Percentiles rank a stretch among this genome's conserved stretches.
Evolutionary conservation across 768 basidiomycete species (phyloP).

Genomic region (Boletus subparvulus): DNA sequence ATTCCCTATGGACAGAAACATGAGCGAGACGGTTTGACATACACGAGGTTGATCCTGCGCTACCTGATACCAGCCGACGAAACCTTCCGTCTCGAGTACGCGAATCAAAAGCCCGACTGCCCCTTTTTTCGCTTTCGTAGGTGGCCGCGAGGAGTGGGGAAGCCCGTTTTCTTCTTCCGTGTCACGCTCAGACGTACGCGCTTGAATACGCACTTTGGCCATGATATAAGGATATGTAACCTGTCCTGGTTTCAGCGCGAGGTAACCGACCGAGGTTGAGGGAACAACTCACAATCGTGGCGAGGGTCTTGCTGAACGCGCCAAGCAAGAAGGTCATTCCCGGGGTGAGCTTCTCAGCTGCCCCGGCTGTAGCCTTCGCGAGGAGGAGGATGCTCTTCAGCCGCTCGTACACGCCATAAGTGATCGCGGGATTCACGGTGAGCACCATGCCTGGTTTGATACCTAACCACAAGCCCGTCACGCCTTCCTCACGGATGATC

Average conservation of each 20-base stretch:
- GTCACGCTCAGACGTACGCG: constrained; percentile 60
- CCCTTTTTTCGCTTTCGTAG: constrained; percentile 51
- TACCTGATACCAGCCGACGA: constrained; percentile 95
- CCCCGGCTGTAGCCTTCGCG: constrained; percentile 46
- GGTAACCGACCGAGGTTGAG: no score
- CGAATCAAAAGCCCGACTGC: constrained; percentile 74
- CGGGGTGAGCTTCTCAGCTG: constrained; percentile 66
- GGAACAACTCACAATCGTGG: constrained; percentile 72
- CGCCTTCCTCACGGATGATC: constrained; percentile 86
- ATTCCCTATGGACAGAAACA: constrained; percentile 65
- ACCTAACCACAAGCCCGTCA: constrained; percentile 89
- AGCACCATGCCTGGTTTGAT: constrained; percentile 91
- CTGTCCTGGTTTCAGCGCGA: constrained; percentile 37
- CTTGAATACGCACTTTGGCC: constrained; percentile 96
- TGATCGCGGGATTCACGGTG: constrained; percentile 96
- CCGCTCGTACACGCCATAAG: constrained; percentile 92
- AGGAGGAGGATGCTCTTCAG: constrained; percentile 73
- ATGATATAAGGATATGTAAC: constrained; percentile 95
- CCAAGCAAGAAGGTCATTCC: constrained; percentile 83
- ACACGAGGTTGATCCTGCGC: background rate
- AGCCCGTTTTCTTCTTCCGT: constrained; percentile 30
- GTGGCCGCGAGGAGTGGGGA: background rate
- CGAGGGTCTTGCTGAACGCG: constrained; percentile 90
- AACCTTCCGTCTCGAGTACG: constrained; percentile 74
- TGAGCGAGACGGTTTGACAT: background rate